Evolutionary conservation across 768 basidiomycete genomes (phyloP), one percentile per base, ranked within the genome.

Genomic region (Lactarius akahatsu): DNA sequence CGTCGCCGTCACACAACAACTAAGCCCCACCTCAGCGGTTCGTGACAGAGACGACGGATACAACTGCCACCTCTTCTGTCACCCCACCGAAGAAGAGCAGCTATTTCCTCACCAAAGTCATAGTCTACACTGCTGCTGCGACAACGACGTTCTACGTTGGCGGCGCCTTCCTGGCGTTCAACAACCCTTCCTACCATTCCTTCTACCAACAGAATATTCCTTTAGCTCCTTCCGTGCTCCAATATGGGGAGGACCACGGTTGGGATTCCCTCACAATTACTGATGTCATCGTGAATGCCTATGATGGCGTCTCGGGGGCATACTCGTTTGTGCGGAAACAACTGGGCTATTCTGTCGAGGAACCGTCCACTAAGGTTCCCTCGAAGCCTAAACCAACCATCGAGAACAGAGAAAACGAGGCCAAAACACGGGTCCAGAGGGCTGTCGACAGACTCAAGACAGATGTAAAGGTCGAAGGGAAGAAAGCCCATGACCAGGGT

Each of bases 201-300:
- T 82, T 96, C 74, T 97, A 97, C 81, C 82, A 86, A 63, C 85
- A 88, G 71, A 81, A 84, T 52, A 86, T 95, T 62, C 96, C 96
- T 2, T 81, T 92, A 45, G 94, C 88, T 34, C 84, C 89, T 68
- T 74, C 83, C 20, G 81, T 96, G 76, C 80, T 96, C 47, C 89
- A 95, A 65, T 94, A 86, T 73, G 91, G 90, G 11, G 93, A 97
- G 73, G 80, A 83, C 34, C 80, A 86, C 64, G 83, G 86, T 16
- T 95, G 92, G 91, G 91, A 95, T 71, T 84, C 81, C 7, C 77
- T 92, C 67, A 91, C 92, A 38, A 66, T 86, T 23, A 80, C 83
- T 60, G 81, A 88, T 67, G 81, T 85, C 52, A 72, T 89, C 66
- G 80, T 86, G 10, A 78, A 82, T 11, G 78, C 83, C 34, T 82